phyloP scores from a whole-genome alignment of 306 rosid species.

The Biancaea sappan region DNA sequence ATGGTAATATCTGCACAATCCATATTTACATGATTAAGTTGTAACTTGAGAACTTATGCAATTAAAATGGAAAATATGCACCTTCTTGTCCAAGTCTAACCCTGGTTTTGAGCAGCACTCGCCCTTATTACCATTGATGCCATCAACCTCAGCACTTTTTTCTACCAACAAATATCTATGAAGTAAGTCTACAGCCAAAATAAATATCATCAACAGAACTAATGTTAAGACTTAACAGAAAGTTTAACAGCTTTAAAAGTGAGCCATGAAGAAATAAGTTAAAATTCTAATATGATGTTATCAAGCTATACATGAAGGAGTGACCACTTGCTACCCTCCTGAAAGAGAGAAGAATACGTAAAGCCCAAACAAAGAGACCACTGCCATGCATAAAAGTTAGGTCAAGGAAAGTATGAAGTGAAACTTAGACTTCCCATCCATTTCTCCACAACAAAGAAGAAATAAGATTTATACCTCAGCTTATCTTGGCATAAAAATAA shows the following conservation, averaged over 20 bases:
- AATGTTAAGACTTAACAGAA: neutral
- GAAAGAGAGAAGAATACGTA: neutral
- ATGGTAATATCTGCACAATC: conserved; percentile 33
- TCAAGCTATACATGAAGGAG: neutral
- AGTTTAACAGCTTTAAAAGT: neutral
- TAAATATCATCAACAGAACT: neutral
- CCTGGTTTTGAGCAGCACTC: neutral
- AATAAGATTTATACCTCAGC: neutral
- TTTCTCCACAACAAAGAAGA: neutral
- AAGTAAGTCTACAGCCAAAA: neutral
- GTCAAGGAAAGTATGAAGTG: neutral
- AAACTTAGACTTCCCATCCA: neutral
- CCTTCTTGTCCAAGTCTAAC: neutral
- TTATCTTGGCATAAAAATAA: neutral
- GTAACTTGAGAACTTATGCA: neutral
- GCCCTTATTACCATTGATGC: neutral
- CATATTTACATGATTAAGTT: neutral
- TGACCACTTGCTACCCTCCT: neutral
- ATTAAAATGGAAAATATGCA: neutral
- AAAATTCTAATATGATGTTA: neutral
- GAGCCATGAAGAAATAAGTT: neutral
- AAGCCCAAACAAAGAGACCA: neutral
- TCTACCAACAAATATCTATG: neutral
- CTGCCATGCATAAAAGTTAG: neutral
- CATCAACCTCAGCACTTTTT: neutral